These are phyloP conservation scores for Zoysia matrella DNA, from an alignment of 202 grass and related monocot genomes.

Conservation along the genomic window DNA sequence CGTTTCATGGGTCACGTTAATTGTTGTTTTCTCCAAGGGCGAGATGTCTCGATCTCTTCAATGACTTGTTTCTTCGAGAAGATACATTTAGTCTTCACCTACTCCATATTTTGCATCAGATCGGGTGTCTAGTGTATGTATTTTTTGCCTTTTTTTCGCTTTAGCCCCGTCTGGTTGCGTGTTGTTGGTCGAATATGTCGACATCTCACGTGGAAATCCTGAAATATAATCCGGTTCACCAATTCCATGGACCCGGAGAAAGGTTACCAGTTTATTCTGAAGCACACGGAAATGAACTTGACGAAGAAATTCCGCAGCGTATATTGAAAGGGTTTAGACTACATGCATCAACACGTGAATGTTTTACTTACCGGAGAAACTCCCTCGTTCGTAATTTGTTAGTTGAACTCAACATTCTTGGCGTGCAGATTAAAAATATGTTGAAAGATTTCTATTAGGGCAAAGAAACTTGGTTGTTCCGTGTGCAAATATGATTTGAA, in stretches of 20 bases:
- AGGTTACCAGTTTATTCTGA: not conserved
- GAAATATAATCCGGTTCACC: slow-evolving; percentile 25
- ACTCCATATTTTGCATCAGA: slow-evolving; percentile 25
- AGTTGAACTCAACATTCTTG: too few relatives aligned
- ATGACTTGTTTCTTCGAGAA: slow-evolving; percentile 55
- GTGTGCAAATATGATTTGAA: too few relatives aligned
- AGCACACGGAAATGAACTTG: slow-evolving; percentile 1
- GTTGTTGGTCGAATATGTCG: slow-evolving; percentile 9
- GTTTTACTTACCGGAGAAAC: too few relatives aligned
- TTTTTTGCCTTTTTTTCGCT: not conserved
- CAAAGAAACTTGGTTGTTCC: too few relatives aligned
- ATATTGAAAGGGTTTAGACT: not conserved
- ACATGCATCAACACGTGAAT: too few relatives aligned
- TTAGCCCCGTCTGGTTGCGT: not conserved
- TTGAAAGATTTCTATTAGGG: too few relatives aligned
- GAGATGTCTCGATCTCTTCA: slow-evolving; percentile 29
- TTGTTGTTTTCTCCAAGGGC: slow-evolving; percentile 20
- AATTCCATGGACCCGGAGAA: slow-evolving; percentile 20
- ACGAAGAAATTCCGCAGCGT: not conserved
- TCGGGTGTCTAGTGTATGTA: not conserved
- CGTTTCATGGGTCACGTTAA: not conserved
- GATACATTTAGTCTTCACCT: slow-evolving; percentile 49
- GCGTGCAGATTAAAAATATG: too few relatives aligned
- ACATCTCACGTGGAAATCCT: slow-evolving; percentile 48
- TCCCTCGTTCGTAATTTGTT: too few relatives aligned